Percentiles rank a stretch among this genome's conserved stretches.
phyloP scores from a whole-genome alignment of 768 basidiomycete species.

The Suillus tomentosus region DNA sequence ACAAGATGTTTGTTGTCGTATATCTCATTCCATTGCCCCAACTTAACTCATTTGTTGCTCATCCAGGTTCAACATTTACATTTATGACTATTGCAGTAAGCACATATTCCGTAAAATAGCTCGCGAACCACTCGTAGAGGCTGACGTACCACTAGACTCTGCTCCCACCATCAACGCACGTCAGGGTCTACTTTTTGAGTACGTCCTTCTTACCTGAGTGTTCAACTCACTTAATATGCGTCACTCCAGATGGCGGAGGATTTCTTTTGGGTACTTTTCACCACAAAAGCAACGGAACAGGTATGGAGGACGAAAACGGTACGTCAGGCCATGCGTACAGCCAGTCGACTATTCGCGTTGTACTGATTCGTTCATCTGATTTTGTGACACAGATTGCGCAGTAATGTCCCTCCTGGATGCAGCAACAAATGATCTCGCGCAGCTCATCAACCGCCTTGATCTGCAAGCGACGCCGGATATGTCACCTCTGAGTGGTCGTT shows the following conservation, averaged over 20 bases:
- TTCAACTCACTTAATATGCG: constrained; percentile 12
- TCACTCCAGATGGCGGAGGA: constrained; percentile 72
- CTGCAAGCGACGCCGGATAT: constrained; percentile 68
- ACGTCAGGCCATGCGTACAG: constrained; percentile 1
- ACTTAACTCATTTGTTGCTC: constrained; percentile 15
- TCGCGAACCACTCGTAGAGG: constrained; percentile 62
- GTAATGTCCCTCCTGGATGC: constrained; percentile 73
- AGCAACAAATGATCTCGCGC: constrained; percentile 78
- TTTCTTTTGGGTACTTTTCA: constrained; percentile 86
- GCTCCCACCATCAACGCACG: constrained; percentile 80
- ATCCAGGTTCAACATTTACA: constrained; percentile 86
- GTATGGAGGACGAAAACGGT: constrained; percentile 57
- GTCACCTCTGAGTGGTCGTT: constrained; percentile 41
- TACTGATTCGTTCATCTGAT: not conserved
- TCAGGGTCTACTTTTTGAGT: constrained; percentile 86
- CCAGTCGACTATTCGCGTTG: not conserved
- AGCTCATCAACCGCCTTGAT: constrained; percentile 78
- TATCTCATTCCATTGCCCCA: constrained; percentile 9
- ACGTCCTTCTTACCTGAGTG: constrained; percentile 26
- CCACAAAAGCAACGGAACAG: constrained; percentile 71
- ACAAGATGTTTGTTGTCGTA: constrained; percentile 65
- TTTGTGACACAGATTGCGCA: constrained; percentile 39
- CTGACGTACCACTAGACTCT: constrained; percentile 62
- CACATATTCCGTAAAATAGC: constrained; percentile 78
- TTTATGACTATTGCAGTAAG: constrained; percentile 82